phyloP scores from a whole-genome alignment of 352 stramenopile genomes.

The Globisporangium iwayamae region DNA sequence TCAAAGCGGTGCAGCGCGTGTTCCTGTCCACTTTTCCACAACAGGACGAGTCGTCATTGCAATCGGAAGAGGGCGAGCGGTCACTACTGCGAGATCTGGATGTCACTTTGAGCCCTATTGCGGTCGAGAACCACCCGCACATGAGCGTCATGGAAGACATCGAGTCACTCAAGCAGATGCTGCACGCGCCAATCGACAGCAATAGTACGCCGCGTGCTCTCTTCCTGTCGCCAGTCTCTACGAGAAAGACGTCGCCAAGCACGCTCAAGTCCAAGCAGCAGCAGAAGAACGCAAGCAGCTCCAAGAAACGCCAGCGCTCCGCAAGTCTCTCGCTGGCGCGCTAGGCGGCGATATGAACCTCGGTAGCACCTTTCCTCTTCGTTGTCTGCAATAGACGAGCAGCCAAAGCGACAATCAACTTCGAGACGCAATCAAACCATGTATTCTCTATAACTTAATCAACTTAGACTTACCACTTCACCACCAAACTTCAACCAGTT shows the following conservation, averaged over 20 bases:
- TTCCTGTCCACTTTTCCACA: conserved; percentile 20
- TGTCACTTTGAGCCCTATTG: conserved; percentile 15
- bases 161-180: neutral
- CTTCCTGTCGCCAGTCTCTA: neutral
- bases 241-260: neutral
- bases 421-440: neutral
- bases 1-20: conserved; percentile 30
- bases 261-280: conserved; percentile 1
- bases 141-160: conserved; percentile 5
- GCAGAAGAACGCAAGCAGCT: neutral
- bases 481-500: neutral
- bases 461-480: neutral
- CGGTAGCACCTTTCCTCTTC: neutral
- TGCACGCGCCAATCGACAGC: neutral
- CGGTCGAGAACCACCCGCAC: conserved; percentile 13
- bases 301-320: conserved; percentile 14
- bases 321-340: conserved; percentile 12
- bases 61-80: neutral
- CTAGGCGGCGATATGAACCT: neutral
- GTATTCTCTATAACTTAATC: conserved; percentile 8
- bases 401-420: neutral
- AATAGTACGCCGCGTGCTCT: neutral
- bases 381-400: neutral
- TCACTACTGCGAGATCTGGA: conserved; percentile 4
- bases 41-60: neutral